These are phyloP conservation scores for Claviceps paspali DNA, from an alignment of 2,329 filamentous ascomycete species.

Conservation along the genomic window DNA sequence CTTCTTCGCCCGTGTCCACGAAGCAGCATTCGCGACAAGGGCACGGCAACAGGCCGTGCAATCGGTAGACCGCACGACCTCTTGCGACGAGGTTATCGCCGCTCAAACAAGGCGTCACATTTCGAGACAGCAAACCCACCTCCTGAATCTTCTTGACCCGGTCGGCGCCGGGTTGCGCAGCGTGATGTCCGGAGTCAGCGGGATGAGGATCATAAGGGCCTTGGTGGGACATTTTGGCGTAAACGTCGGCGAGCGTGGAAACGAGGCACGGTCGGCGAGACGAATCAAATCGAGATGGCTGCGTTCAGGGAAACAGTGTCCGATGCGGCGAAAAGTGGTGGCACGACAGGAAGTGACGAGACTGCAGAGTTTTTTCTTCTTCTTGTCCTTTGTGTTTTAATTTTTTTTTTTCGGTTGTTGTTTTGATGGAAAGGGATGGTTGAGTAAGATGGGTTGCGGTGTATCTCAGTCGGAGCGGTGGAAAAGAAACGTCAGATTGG, in stretches of 20 bases:
- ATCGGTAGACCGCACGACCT: too few species aligned
- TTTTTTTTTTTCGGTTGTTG: too few species aligned
- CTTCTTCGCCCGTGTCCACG: too few species aligned
- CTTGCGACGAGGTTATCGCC: too few species aligned
- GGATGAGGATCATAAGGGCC: conserved; percentile 6
- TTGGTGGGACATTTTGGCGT: conserved; percentile 6
- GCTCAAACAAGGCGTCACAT: not conserved
- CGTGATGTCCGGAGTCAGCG: conserved; percentile 4
- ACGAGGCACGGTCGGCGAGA: conserved; percentile 6
- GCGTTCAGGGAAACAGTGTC: not conserved
- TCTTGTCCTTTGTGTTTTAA: too few species aligned
- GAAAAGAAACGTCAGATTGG: not conserved
- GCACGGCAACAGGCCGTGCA: too few species aligned
- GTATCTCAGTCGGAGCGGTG: not conserved
- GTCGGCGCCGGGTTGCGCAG: conserved; percentile 2
- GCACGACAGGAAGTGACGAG: not conserved
- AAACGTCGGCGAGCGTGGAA: not conserved
- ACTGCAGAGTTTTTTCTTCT: not conserved
- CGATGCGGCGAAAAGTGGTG: not conserved
- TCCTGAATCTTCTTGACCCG: conserved; percentile 4
- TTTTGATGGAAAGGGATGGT: conserved; percentile 4
- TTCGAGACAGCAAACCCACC: conserved; percentile 1
- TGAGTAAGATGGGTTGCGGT: conserved; percentile 7
- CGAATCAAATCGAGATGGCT: conserved; percentile 8
- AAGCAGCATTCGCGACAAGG: too few species aligned